These are phyloP conservation scores for Exophiala xenobiotica DNA, from an alignment of 2,329 filamentous ascomycete genomes.

Conservation along the genomic window DNA sequence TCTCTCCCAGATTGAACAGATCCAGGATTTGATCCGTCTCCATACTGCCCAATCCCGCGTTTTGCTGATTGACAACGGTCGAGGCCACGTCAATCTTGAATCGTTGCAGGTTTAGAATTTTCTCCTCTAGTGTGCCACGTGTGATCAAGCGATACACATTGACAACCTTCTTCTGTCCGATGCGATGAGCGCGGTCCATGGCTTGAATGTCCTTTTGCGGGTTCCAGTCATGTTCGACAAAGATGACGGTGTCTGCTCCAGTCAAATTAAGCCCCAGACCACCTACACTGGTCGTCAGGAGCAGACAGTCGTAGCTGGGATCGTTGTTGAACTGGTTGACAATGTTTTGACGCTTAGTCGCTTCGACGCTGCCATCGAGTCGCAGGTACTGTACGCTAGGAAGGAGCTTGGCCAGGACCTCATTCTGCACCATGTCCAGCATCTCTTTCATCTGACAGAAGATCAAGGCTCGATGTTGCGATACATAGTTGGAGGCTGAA, in stretches of 20 bases:
- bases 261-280: slow-evolving; percentile 93
- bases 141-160: slow-evolving; percentile 98
- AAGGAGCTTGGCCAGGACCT: slow-evolving; percentile 85
- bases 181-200: slow-evolving; percentile 97
- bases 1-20: slow-evolving; percentile 86
- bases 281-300: slow-evolving; percentile 92
- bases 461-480: slow-evolving; percentile 89
- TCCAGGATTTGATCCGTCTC: slow-evolving; percentile 98
- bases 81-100: slow-evolving; percentile 99
- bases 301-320: slow-evolving; percentile 89
- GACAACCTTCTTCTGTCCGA: slow-evolving; percentile 99
- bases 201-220: slow-evolving; percentile 97
- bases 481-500: slow-evolving; percentile 70
- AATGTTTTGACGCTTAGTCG: slow-evolving; percentile 91
- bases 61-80: slow-evolving; percentile 98
- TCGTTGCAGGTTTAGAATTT: slow-evolving; percentile 94
- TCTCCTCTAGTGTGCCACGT: slow-evolving; percentile 92
- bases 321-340: slow-evolving; percentile 99
- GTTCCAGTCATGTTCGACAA: slow-evolving; percentile 99
- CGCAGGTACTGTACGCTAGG: slow-evolving; percentile 89
- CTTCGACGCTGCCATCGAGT: slow-evolving; percentile 90
- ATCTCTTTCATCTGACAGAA: slow-evolving; percentile 99
- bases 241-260: slow-evolving; percentile 96
- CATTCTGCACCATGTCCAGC: slow-evolving; percentile 97
- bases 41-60: slow-evolving; percentile 91